phyloP scores from a whole-genome alignment of 2,329 filamentous ascomycete species.

The Exophiala sideris region DNA sequence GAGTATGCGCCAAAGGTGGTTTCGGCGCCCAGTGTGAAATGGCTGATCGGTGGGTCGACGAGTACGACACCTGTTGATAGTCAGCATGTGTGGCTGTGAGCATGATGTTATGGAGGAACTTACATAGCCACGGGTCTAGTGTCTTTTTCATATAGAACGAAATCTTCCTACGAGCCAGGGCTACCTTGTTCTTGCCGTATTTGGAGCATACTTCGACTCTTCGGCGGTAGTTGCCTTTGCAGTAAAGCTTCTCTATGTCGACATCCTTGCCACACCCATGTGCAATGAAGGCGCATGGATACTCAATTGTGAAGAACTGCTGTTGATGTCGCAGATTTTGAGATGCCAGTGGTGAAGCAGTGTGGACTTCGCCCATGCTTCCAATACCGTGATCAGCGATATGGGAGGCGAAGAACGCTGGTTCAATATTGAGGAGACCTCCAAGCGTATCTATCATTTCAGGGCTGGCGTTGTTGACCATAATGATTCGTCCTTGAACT shows the following conservation, averaged over 20 bases:
- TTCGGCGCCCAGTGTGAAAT: conserved; percentile 21
- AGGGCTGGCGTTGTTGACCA: conserved; percentile 25
- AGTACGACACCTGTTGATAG: conserved; percentile 16
- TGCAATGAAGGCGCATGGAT: conserved; percentile 21
- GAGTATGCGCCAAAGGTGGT: conserved; percentile 13
- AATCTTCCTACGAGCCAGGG: conserved; percentile 25
- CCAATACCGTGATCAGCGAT: conserved; percentile 17
- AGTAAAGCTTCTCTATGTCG: conserved; percentile 24
- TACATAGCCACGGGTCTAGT: conserved; percentile 23
- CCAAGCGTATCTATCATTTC: conserved; percentile 25
- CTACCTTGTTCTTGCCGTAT: conserved; percentile 23
- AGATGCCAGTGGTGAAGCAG: conserved; percentile 21
- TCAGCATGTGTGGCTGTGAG: background rate
- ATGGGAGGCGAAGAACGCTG: conserved; percentile 24
- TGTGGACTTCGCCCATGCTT: conserved; percentile 13
- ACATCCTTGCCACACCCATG: conserved; percentile 24
- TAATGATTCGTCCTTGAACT: conserved; percentile 22
- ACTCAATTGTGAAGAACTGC: conserved; percentile 24
- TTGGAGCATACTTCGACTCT: conserved; percentile 23
- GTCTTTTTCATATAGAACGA: conserved; percentile 25
- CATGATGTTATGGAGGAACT: background rate
- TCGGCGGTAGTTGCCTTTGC: conserved; percentile 25
- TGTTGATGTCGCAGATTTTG: conserved; percentile 19
- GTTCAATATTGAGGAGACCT: conserved; percentile 24
- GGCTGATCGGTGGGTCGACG: conserved; percentile 24